Conservation (phyloP, 192 early-diverging fungal genomes). For the Backusella parvicylindrica region DNA sequence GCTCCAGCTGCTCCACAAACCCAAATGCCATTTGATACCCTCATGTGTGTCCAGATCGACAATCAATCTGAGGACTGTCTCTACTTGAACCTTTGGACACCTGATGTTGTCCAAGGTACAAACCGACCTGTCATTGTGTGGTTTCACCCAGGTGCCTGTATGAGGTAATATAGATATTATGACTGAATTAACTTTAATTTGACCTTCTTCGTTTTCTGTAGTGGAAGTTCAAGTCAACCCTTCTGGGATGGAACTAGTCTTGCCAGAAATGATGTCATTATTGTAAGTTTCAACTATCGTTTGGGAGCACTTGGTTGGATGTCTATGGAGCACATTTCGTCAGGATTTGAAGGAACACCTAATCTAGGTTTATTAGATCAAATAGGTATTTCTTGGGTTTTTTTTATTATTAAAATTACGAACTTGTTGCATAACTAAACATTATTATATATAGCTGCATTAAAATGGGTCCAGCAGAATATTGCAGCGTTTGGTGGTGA, state of each 20-base stretch:
- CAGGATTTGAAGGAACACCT: constrained; percentile 2
- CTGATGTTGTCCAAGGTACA: constrained; percentile 14
- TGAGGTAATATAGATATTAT: constrained; percentile 15
- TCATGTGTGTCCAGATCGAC: constrained; percentile 26
- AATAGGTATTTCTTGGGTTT: constrained; percentile 11
- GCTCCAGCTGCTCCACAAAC: constrained; percentile 22
- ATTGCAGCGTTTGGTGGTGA: constrained; percentile 66
- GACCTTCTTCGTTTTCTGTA: no score
- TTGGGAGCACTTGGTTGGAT: constrained; percentile 51
- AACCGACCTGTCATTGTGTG: constrained; percentile 59
- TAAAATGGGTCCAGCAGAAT: constrained; percentile 59
- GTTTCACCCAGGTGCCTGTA: constrained; percentile 57
- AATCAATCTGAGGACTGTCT: constrained; percentile 53
- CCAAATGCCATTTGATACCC: constrained; percentile 27
- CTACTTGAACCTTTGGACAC: constrained; percentile 52
- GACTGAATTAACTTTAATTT: no score
- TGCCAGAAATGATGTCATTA: constrained; percentile 27
- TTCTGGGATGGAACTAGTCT: constrained; percentile 43
- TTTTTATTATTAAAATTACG: neutral
- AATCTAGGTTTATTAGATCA: constrained; percentile 31
- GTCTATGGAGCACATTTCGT: constrained; percentile 14
- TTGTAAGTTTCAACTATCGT: constrained; percentile 55
- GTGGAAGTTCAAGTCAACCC: constrained; percentile 31
- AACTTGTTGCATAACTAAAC: neutral
- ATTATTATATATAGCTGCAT: constrained; percentile 24